phyloP scores from a whole-genome alignment of 371 early-diverging fungal genomes.

The Lichtheimia ramosa region DNA sequence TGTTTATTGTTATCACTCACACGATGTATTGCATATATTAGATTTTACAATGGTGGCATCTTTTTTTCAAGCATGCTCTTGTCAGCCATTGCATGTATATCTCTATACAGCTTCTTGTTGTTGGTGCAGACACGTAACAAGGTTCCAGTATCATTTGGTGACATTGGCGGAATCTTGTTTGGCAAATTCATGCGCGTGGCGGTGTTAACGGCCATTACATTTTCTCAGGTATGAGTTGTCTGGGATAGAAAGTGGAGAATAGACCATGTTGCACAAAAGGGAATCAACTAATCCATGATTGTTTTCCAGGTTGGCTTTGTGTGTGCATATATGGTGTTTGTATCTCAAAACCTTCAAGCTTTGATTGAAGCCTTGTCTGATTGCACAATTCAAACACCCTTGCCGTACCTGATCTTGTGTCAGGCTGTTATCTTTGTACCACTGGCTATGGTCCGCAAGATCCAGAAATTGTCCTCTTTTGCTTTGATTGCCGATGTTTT shows the following conservation, averaged over 20 bases:
- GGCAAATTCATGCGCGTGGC: slow-evolving; percentile 65
- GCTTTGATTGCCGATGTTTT: slow-evolving; percentile 85
- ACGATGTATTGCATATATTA: slow-evolving; percentile 14
- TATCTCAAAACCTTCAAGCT: slow-evolving; percentile 80
- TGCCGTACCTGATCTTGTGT: slow-evolving; percentile 58
- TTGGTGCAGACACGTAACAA: slow-evolving; percentile 55
- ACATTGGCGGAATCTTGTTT: slow-evolving; percentile 73
- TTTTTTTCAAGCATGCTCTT: slow-evolving; percentile 59
- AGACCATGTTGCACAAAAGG: neutral
- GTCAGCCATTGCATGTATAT: slow-evolving; percentile 54
- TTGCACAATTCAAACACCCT: slow-evolving; percentile 42
- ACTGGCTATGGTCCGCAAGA: slow-evolving; percentile 78
- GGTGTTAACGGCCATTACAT: slow-evolving; percentile 67
- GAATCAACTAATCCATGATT: neutral
- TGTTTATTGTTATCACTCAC: neutral
- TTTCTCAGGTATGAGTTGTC: slow-evolving; percentile 67
- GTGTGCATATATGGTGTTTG: slow-evolving; percentile 87
- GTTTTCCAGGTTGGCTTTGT: slow-evolving; percentile 72
- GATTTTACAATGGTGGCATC: slow-evolving; percentile 69
- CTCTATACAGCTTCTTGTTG: slow-evolving; percentile 69
- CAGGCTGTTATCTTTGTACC: slow-evolving; percentile 80
- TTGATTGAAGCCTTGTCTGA: slow-evolving; percentile 62
- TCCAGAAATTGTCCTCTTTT: slow-evolving; percentile 74
- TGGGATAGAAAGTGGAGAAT: neutral
- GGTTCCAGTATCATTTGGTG: slow-evolving; percentile 73